Conservation (phyloP, 495 filamentous ascomycete genomes). For the Cercophora samala region DNA sequence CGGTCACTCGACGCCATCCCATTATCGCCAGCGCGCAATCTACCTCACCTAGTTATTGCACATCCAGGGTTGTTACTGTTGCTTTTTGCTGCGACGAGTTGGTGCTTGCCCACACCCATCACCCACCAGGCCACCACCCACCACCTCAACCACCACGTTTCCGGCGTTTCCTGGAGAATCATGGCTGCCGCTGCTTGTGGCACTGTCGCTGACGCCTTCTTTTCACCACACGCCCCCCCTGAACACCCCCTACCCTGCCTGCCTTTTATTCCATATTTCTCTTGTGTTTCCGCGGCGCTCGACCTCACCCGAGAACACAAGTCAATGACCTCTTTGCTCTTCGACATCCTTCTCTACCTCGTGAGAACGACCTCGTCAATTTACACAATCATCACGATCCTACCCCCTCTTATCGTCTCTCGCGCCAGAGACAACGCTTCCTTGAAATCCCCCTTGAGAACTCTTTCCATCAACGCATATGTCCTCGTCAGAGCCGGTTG, state of each 20-base stretch:
- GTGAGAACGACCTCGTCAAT: background rate
- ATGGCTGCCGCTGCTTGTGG: constrained; percentile 7
- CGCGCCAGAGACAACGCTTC: background rate
- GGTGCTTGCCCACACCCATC: background rate
- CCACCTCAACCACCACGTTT: constrained; percentile 2
- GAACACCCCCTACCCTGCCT: background rate
- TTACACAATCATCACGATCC: background rate
- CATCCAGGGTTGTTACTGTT: background rate
- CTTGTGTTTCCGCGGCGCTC: background rate
- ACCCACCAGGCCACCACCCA: no score
- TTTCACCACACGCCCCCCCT: background rate
- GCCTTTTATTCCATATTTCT: constrained; percentile 5
- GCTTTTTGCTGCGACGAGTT: constrained; percentile 2
- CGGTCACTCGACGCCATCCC: background rate
- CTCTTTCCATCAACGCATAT: constrained; percentile 4
- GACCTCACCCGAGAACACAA: background rate
- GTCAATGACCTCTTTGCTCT: background rate
- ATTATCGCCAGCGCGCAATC: background rate
- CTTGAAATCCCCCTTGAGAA: no score
- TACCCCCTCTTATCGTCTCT: background rate
- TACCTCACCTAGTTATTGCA: background rate
- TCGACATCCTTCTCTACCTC: background rate
- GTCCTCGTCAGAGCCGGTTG: constrained; percentile 18
- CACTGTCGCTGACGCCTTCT: background rate
- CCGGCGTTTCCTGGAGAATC: background rate